Percentiles rank a stretch among this genome's conserved stretches.
Conservation (phyloP, 768 basidiomycete genomes). For the Sutorius australiensis region DNA sequence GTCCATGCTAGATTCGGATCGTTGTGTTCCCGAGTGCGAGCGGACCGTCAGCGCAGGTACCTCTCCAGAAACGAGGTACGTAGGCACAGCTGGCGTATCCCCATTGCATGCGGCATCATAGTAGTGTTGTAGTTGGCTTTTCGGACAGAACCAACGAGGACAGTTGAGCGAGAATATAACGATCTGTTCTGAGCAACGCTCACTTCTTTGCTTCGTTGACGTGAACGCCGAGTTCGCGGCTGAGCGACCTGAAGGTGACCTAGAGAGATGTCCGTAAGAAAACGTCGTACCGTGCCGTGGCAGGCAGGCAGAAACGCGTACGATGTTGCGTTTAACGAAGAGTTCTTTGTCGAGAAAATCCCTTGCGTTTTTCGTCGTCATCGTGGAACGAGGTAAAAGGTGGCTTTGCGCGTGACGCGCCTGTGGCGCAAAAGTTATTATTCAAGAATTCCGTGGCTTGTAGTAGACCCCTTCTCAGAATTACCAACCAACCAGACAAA, state of each 20-base stretch:
- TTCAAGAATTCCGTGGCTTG: background rate
- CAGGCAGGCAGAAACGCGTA: slow-evolving; percentile 21
- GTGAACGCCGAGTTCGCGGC: slow-evolving; percentile 65
- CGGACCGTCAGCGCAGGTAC: slow-evolving; percentile 22
- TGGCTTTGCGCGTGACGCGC: slow-evolving; percentile 2
- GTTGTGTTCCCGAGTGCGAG: background rate
- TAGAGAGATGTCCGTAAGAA: slow-evolving; percentile 24
- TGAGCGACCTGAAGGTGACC: slow-evolving; percentile 80
- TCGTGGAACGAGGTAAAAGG: slow-evolving; percentile 10
- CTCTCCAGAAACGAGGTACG: slow-evolving; percentile 68
- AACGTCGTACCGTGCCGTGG: background rate
- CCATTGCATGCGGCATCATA: slow-evolving; percentile 42
- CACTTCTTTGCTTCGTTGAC: slow-evolving; percentile 80
- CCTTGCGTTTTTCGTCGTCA: slow-evolving; percentile 28
- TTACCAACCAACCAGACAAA: background rate
- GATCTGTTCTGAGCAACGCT: background rate
- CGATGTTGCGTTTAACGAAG: slow-evolving; percentile 41
- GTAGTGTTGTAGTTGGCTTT: slow-evolving; percentile 62
- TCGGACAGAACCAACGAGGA: background rate
- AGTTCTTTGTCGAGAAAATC: slow-evolving; percentile 48
- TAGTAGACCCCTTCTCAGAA: background rate
- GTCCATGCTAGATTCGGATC: slow-evolving; percentile 18
- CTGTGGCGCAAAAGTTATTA: slow-evolving; percentile 5
- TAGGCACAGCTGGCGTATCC: slow-evolving; percentile 42
- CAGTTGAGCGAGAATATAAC: background rate